A percentile compares a stretch with the other conserved stretches of the same genome.
These are phyloP conservation scores for Metschnikowia vanudenii DNA, from an alignment of 805 yeast species.

Conservation along the genomic window DNA sequence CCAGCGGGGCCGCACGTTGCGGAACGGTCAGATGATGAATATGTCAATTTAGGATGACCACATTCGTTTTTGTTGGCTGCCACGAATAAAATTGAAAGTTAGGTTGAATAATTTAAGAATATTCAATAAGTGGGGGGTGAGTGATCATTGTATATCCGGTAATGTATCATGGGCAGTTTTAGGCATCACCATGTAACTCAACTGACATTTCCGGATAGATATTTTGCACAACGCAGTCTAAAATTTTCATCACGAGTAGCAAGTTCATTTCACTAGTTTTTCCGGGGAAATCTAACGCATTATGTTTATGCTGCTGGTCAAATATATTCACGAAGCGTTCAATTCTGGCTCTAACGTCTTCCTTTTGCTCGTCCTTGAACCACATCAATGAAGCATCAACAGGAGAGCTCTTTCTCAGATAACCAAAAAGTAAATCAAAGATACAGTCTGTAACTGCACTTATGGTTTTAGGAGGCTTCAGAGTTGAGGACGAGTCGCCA, in stretches of 20 bases:
- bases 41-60: no score
- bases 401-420: not conserved
- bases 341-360: slow-evolving; percentile 19
- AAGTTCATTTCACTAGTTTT: slow-evolving; percentile 20
- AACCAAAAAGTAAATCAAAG: not conserved
- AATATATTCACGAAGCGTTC: slow-evolving; percentile 17
- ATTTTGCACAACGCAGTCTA: slow-evolving; percentile 24
- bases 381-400: slow-evolving; percentile 5
- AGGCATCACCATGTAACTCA: no score
- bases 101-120: no score
- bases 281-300: not conserved
- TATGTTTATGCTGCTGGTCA: slow-evolving; percentile 3
- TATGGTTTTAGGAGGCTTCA: not conserved
- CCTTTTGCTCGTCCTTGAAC: slow-evolving; percentile 19
- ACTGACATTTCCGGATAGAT: slow-evolving; percentile 26
- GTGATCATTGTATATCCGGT: no score
- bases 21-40: no score
- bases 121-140: no score
- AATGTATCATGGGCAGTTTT: no score
- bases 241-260: slow-evolving; percentile 21
- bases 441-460: slow-evolving; percentile 5
- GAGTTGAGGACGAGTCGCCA: not conserved
- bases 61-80: no score
- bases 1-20: no score
- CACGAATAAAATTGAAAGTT: no score